Evolutionary conservation across 345 rosid species (phyloP), one percentile per base, ranked within the genome.

Genomic region (Pistacia vera): DNA sequence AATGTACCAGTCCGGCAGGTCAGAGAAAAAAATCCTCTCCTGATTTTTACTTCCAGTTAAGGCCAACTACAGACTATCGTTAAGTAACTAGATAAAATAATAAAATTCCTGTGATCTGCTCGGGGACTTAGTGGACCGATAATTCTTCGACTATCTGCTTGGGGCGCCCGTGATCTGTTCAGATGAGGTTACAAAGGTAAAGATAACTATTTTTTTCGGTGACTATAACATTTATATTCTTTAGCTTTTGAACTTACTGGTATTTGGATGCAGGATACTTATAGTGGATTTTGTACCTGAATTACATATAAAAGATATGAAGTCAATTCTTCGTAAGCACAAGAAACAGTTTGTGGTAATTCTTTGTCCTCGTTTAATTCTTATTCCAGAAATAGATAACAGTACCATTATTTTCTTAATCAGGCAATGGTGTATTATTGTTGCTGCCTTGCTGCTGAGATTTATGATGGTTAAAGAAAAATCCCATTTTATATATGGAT

Each of bases 91-190:
- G 33, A 30, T 30, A 30, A 30, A 30, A 30, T 30, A 30, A 1
- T 30, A 30, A 30, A 30, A 30, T 30, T 30, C 33, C 33, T 22
- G 22, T 22, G 22, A 22, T 22, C 22, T 22, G 22, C 22, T 22
- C 22, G 98, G 98, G 98, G 98, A 77, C 95, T 95, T 51, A 95
- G 98, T 79, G 98, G 97, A 60, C 98, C 98, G 1, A 93, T 86
- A 69, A 84, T 95, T 86, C 97, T 95, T 54, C 83, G 95, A 61
- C 86, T 95, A 74, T 95, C 98, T 71, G 97, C 98, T 72, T 95
- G 98, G 98, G 98, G 95, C 36, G 98, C 98, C 28, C 94, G 98
- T 4, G 71, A 88, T 73, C 86, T 95, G 72, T 93, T 86, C 75
- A 72, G 52, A 82, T 77, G 91, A 63, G 81, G 70, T 71, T 95